Base-by-base conservation (phyloP, 345 rosid genomes). In the Boechera retrofracta region DNA sequence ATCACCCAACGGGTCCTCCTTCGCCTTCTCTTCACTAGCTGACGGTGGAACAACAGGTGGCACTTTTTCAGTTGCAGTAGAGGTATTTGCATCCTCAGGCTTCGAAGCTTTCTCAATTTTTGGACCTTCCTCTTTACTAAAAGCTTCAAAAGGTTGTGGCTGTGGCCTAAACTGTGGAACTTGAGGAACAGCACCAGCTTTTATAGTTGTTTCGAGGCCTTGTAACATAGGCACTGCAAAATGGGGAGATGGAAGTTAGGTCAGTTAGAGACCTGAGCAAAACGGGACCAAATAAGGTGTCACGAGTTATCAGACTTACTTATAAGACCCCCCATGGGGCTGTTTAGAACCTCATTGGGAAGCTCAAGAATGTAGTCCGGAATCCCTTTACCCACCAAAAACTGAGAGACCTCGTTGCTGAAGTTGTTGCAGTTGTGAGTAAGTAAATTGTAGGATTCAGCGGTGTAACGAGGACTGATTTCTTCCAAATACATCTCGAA, bases 211-310 rank as follows among this genome's bases (percentile, higher is more conserved):
- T 79, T 93, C 97, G 13, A 95, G 75, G 76, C 89, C 91, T 66
- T 92, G 96, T 10, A 95, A 87, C 98, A 95, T 92, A 29, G 99
- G 98, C 98, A 92, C 99, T 95, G 82, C 61, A 86, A 41, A 53
- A 39, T 39, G 42, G 59, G 8, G 18, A 39, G 54, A 66, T 21
- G 3, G 2, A 26, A 69, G 57, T 5, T 2, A 47, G n/a, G 39
- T 49, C 6, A 53, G 36, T 7, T 11, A 51, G 2, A 24, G 11
- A 60, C 11, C 32, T 5, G 10, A 69, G 35, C 5, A 58, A 33
- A 68, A 58, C 15, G 5, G 53, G 16, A 26, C 10, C 24, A 18
- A 51, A 45, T 5, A 24, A 36, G 42, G n/a, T 3, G 47, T 5
- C 2, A 6, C 10, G 54, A 16, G 49, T 12, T 59, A 28, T 2